phyloP scores from a whole-genome alignment of 2,329 filamentous ascomycete genomes.

The Botrytis aclada region DNA sequence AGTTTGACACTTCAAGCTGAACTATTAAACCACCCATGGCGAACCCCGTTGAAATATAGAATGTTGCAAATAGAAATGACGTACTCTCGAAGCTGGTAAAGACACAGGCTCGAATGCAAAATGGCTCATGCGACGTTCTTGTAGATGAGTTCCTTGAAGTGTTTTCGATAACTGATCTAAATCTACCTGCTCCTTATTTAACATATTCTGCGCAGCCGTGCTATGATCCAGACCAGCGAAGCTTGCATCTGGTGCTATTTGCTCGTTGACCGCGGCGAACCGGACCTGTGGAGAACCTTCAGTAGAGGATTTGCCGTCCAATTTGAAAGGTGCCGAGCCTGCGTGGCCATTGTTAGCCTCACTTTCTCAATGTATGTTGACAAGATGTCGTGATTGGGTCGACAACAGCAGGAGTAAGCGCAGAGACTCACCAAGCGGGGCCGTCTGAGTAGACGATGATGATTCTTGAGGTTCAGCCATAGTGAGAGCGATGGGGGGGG shows the following conservation, averaged over 20 bases:
- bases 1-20: constrained; percentile 8
- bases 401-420: constrained; percentile 25
- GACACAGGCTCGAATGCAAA: constrained; percentile 91
- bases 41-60: neutral
- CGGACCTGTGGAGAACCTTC: constrained; percentile 55
- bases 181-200: constrained; percentile 26
- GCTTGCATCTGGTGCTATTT: constrained; percentile 56
- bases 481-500: constrained; percentile 12
- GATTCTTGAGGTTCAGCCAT: constrained; percentile 28
- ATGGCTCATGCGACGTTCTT: constrained; percentile 79
- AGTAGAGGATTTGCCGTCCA: constrained; percentile 23
- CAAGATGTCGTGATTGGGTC: constrained; percentile 22
- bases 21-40: neutral
- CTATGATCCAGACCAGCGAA: constrained; percentile 31
- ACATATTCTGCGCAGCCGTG: constrained; percentile 27
- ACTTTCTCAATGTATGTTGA: no score
- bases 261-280: constrained; percentile 68
- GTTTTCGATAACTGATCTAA: constrained; percentile 57
- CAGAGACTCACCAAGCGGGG: constrained; percentile 30
- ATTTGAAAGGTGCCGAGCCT: constrained; percentile 13
- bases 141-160: constrained; percentile 70
- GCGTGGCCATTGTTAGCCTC: constrained; percentile 2
- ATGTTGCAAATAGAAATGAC: constrained; percentile 41
- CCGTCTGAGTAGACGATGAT: constrained; percentile 19
- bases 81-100: constrained; percentile 76